Evolutionary conservation across 768 basidiomycete species (phyloP).

Genomic region (Suillus fuscotomentosus): DNA sequence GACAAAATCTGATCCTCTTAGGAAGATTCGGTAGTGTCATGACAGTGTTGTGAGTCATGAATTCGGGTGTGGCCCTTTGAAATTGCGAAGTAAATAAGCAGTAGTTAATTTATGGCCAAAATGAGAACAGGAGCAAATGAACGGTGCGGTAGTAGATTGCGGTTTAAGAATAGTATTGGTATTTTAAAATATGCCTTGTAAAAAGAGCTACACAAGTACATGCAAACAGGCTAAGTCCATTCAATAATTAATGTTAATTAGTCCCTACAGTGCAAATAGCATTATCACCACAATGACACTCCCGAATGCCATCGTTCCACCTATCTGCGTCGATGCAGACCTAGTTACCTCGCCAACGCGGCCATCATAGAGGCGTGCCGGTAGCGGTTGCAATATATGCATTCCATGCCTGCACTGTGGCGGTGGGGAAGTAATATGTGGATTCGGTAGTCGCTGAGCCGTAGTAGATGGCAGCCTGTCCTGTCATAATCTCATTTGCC

Average conservation of each 20-base stretch:
- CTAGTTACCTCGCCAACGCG: neutral
- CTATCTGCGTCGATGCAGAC: neutral
- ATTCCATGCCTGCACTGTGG: slow-evolving; percentile 57
- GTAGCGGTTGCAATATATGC: slow-evolving; percentile 45
- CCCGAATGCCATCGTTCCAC: neutral
- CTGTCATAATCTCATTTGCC: slow-evolving; percentile 47
- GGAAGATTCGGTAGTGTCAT: slow-evolving; percentile 54
- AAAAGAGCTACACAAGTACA: neutral
- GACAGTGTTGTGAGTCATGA: neutral
- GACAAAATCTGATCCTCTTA: slow-evolving; percentile 85
- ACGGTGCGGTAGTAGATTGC: neutral
- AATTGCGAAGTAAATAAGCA: neutral
- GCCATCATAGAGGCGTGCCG: neutral
- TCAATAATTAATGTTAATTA: neutral
- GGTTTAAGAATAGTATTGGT: neutral
- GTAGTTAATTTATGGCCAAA: neutral
- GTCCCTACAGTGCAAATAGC: neutral
- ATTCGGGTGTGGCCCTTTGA: neutral
- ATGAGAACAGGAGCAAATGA: neutral
- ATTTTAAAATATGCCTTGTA: neutral
- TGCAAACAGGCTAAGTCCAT: neutral
- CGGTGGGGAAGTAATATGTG: slow-evolving; percentile 53
- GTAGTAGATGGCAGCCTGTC: slow-evolving; percentile 55
- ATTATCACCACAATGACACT: neutral
- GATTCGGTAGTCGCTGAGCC: slow-evolving; percentile 49